phyloP scores from a whole-genome alignment of 75 land plant species.

The Isoetes taiwanensis region DNA sequence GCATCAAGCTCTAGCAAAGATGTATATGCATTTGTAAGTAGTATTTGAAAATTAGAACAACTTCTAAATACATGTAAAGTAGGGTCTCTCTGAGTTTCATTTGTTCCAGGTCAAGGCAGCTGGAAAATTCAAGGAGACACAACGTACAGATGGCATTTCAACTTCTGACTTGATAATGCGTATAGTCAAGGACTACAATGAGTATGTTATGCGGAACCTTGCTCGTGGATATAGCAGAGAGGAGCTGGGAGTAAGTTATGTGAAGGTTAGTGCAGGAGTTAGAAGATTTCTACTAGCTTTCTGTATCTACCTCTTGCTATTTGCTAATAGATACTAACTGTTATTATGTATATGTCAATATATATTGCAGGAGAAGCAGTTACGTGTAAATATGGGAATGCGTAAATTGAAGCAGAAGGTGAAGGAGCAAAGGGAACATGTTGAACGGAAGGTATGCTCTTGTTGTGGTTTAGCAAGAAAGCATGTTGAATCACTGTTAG shows the following conservation, averaged over 20 bases:
- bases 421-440: conserved; percentile 1
- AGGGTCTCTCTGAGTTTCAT: too few species aligned
- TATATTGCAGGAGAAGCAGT: conserved; percentile 3
- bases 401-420: conserved; percentile 1
- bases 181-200: conserved; percentile 4
- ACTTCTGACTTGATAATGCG: conserved; percentile 5
- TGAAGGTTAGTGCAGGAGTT: neutral
- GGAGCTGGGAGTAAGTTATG: conserved; percentile 7
- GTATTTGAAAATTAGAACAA: neutral
- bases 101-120: neutral
- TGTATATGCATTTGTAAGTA: neutral
- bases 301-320: neutral
- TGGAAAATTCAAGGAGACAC: neutral
- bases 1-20: neutral
- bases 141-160: neutral
- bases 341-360: too few species aligned
- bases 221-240: neutral
- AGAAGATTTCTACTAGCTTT: neutral
- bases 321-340: too few species aligned
- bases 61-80: neutral
- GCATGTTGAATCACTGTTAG: too few species aligned
- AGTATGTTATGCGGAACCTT: conserved; percentile 4
- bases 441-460: too few species aligned
- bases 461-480: neutral
- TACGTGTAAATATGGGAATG: conserved; percentile 5